Conservation (phyloP, 805 yeast genomes). For the Suhomyces faveliae region DNA sequence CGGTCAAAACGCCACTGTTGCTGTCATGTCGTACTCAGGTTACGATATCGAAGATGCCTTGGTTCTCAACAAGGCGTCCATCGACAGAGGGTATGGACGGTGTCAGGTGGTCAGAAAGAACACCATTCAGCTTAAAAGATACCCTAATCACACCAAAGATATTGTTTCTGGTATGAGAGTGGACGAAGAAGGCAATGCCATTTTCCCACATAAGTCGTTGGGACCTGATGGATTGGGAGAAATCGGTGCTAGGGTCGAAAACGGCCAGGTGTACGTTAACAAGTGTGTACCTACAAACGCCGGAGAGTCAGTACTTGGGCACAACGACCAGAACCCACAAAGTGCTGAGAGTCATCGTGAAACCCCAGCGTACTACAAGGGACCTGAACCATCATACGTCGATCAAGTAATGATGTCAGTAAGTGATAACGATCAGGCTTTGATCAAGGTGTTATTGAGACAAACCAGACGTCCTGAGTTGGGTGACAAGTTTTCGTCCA, state of each 20-base stretch:
- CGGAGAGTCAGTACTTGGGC: conserved; percentile 58
- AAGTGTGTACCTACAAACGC: conserved; percentile 90
- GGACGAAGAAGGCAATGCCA: conserved; percentile 75
- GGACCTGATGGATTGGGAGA: conserved; percentile 97
- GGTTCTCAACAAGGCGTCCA: conserved; percentile 87
- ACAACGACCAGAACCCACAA: conserved; percentile 24
- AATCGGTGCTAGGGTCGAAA: conserved; percentile 85
- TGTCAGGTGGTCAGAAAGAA: conserved; percentile 94
- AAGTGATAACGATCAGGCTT: conserved; percentile 90
- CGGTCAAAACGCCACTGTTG: conserved; percentile 98
- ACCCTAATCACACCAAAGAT: conserved; percentile 92
- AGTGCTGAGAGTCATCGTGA: conserved; percentile 71
- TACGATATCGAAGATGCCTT: conserved; percentile 99
- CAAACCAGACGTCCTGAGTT: conserved; percentile 97
- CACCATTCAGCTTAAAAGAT: conserved; percentile 83
- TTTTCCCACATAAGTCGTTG: conserved; percentile 79
- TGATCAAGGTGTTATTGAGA: conserved; percentile 85
- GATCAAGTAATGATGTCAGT: conserved; percentile 98
- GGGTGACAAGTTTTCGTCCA: conserved; percentile 95
- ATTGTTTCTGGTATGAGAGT: conserved; percentile 88
- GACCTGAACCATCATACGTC: conserved; percentile 92
- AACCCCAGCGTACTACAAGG: conserved; percentile 87
- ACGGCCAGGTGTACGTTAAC: conserved; percentile 92
- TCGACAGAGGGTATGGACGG: conserved; percentile 96
- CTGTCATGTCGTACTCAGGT: conserved; percentile 98